A percentile compares a stretch with the other conserved stretches of the same genome.
Conservation (phyloP, 148 eudicot species). For the Chenopodium berlandieri region DNA sequence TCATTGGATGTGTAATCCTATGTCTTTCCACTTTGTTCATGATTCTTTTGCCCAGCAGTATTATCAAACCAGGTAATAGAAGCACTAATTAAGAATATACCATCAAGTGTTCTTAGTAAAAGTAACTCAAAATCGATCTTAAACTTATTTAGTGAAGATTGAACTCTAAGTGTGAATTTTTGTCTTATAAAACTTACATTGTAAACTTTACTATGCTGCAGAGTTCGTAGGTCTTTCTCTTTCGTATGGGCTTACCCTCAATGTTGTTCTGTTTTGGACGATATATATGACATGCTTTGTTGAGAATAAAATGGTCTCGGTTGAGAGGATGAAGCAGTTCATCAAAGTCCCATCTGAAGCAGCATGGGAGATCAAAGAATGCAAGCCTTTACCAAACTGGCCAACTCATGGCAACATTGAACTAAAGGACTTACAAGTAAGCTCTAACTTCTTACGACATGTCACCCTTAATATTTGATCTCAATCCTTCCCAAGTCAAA, state of each 20-base stretch:
- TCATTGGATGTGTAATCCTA: constrained; percentile 27
- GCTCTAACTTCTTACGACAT: not conserved
- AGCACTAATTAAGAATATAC: not conserved
- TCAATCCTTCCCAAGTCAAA: not conserved
- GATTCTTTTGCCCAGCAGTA: constrained; percentile 28
- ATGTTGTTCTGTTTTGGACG: constrained; percentile 56
- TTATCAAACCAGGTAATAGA: constrained; percentile 30
- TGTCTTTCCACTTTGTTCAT: constrained; percentile 30
- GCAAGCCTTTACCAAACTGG: constrained; percentile 63
- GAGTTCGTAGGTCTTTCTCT: constrained; percentile 79
- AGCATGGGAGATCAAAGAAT: constrained; percentile 64
- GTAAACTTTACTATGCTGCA: constrained; percentile 28
- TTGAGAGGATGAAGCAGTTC: constrained; percentile 85
- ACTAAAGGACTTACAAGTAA: constrained; percentile 65
- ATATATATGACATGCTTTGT: constrained; percentile 77
- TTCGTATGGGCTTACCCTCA: constrained; percentile 83
- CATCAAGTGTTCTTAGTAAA: not conserved
- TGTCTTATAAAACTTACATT: not conserved
- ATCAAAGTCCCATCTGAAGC: constrained; percentile 78
- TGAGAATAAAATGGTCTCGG: constrained; percentile 91
- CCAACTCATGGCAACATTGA: constrained; percentile 69
- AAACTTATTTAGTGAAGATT: not conserved
- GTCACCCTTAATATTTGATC: not conserved
- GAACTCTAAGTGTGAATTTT: not conserved
- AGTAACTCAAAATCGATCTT: not conserved